Base-by-base conservation (phyloP, 2,329 filamentous ascomycete species). In the Aspergillus floridensis region DNA sequence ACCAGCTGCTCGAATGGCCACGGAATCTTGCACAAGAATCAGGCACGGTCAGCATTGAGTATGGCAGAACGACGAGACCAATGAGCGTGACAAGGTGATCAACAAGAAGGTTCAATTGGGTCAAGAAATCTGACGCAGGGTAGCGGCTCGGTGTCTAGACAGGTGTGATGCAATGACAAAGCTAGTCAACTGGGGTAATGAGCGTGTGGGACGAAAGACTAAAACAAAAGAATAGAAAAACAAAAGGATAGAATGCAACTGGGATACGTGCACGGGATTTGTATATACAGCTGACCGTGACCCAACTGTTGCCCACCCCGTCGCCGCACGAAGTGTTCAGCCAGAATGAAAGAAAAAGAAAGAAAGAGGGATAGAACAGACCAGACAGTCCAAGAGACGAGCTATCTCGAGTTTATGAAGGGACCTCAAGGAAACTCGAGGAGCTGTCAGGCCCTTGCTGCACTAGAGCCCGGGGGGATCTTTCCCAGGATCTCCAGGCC, bases 381-480 rank as follows among this genome's bases (percentile, higher is more conserved):
- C 54, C 46, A 35, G 58, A 4, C 21, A 26, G 16, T 8, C 31
- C 38, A 32, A 24, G 47, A 49, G 55, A 55, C 5, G 59, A 62
- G 60, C 49, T 52, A 44, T 19, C 52, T 61, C 53, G 59, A 50
- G 49, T 61, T 67, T 63, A 66, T 65, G 57, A 64, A 65, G 58
- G 55, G 31, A 22, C 29, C 29, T n/a, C 32, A 59, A 26, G 35
- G 49, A 52, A 64, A 61, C 55, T 53, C 56, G 62, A 63, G 61
- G 62, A 63, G 61, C 62, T 64, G 62, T 67, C 62, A 67, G 58
- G 59, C 53, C 58, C 61, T 65, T 66, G 55, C 59, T 47, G 53
- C 21, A 44, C 38, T 44, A 16, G 46, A 59, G 56, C 56, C 49
- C 47, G 57, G 63, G 58, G 58, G 47, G 35, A 22, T 56, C 63